Evolutionary conservation across 2,329 filamentous ascomycete species (phyloP).

Genomic region (Dothidotthia symphoricarpi): DNA sequence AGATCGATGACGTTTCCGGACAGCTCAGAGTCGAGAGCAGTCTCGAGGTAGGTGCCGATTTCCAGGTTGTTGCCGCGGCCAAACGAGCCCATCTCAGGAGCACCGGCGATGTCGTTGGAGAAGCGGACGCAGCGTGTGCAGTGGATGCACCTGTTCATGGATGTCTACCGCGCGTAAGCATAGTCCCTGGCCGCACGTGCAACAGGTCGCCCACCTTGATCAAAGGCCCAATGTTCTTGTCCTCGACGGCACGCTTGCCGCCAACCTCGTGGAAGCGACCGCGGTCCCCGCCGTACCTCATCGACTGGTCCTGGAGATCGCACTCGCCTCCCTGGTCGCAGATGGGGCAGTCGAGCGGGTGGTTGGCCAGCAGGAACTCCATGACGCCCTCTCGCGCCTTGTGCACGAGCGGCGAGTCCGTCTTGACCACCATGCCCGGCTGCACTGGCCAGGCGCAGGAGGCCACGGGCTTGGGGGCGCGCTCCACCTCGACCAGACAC

Average conservation of each 20-base stretch:
- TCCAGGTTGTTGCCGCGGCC: slow-evolving; percentile 97
- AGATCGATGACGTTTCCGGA: slow-evolving; percentile 98
- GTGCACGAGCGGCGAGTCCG: slow-evolving; percentile 90
- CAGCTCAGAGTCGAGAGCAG: slow-evolving; percentile 88
- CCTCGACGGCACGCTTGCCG: slow-evolving; percentile 96
- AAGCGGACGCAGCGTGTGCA: slow-evolving; percentile 98
- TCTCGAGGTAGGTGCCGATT: slow-evolving; percentile 96
- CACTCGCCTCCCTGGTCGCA: slow-evolving; percentile 99
- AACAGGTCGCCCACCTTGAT: slow-evolving; percentile 63
- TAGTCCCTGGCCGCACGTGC: neutral
- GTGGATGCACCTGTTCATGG: slow-evolving; percentile 99
- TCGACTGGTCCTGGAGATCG: slow-evolving; percentile 98
- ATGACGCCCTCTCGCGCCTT: slow-evolving; percentile 98
- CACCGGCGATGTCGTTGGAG: slow-evolving; percentile 94
- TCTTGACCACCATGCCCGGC: slow-evolving; percentile 98
- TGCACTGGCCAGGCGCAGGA: slow-evolving; percentile 99
- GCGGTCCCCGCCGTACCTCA: slow-evolving; percentile 95
- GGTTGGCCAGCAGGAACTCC: slow-evolving; percentile 96
- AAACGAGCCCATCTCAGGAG: slow-evolving; percentile 88
- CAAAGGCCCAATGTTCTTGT: slow-evolving; percentile 97
- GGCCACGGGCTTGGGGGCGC: slow-evolving; percentile 92
- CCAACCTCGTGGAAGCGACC: slow-evolving; percentile 94
- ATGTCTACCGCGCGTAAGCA: slow-evolving; percentile 60
- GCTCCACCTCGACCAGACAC: slow-evolving; percentile 98
- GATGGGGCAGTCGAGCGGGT: slow-evolving; percentile 93